Percentiles rank a stretch among this genome's conserved stretches.
Conservation (phyloP, 305 asterid species). For the Euphrasia arctica region DNA sequence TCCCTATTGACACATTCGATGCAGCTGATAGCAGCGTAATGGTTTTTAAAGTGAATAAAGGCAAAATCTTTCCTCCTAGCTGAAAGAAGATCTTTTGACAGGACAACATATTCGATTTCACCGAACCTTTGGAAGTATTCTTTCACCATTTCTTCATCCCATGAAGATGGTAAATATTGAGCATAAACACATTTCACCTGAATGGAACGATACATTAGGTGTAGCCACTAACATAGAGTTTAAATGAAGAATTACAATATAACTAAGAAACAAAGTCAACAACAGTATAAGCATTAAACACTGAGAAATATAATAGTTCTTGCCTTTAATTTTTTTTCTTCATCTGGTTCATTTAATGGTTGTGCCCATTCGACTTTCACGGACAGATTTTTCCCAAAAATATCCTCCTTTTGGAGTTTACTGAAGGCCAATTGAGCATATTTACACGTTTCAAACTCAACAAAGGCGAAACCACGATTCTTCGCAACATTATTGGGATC, state of each 20-base stretch:
- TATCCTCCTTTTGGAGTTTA: conserved; percentile 55
- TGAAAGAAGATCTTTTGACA: conserved; percentile 55
- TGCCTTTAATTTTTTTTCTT: conserved; percentile 62
- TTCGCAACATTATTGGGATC: conserved; percentile 50
- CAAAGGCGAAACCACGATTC: conserved; percentile 75
- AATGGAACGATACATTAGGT: conserved; percentile 27
- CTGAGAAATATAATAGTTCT: conserved; percentile 21
- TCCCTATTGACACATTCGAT: conserved; percentile 48
- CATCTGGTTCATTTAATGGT: conserved; percentile 52
- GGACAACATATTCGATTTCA: conserved; percentile 58
- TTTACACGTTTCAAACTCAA: conserved; percentile 64
- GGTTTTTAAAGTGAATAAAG: conserved; percentile 52
- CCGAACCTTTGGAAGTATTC: conserved; percentile 65
- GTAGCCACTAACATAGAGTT: conserved; percentile 13
- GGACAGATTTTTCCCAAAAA: conserved; percentile 41
- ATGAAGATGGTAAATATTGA: conserved; percentile 59
- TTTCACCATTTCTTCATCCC: conserved; percentile 58
- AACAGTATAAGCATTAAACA: conserved; percentile 27
- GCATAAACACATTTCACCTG: conserved; percentile 70
- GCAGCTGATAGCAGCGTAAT: conserved; percentile 71
- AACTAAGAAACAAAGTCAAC: too few relatives aligned
- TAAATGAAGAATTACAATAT: not conserved
- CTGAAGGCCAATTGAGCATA: conserved; percentile 66
- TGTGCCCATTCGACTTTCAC: conserved; percentile 72
- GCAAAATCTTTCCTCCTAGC: conserved; percentile 71